Percentiles rank a stretch among this genome's conserved stretches.
Evolutionary conservation across 2,329 filamentous ascomycete genomes (phyloP).

Genomic region (Colletotrichum coccodes): DNA sequence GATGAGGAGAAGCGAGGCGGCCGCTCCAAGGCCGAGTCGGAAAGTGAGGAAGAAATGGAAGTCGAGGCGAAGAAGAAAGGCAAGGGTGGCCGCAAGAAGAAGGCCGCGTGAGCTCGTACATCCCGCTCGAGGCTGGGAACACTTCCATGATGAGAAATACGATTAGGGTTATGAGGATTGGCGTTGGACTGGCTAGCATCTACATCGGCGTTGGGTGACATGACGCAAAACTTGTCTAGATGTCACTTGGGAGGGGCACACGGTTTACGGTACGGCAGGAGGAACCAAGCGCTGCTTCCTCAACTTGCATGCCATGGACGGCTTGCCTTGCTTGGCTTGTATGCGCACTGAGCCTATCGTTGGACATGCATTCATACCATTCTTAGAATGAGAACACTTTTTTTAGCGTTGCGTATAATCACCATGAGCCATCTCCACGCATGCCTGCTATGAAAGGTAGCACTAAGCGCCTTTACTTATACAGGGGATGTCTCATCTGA

Average conservation of each 20-base stretch:
- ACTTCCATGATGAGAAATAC: slow-evolving; percentile 29
- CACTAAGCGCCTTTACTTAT: slow-evolving; percentile 4
- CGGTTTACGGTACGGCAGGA: slow-evolving; percentile 24
- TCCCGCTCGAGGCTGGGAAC: neutral
- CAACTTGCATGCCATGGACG: slow-evolving; percentile 26
- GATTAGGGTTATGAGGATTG: slow-evolving; percentile 33
- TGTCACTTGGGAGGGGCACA: slow-evolving; percentile 24
- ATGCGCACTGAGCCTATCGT: slow-evolving; percentile 20
- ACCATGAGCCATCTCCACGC: neutral
- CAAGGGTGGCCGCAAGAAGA: slow-evolving; percentile 61
- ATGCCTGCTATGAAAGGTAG: neutral
- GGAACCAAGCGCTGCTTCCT: slow-evolving; percentile 30
- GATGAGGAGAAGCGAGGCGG: slow-evolving; percentile 60
- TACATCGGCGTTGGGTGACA: slow-evolving; percentile 39
- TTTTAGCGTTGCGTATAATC: neutral
- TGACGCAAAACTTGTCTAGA: slow-evolving; percentile 21
- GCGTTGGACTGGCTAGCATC: slow-evolving; percentile 40
- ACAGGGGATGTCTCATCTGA: slow-evolving; percentile 12
- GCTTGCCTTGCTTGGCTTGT: slow-evolving; percentile 24
- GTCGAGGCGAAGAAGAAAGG: slow-evolving; percentile 59
- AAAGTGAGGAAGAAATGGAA: slow-evolving; percentile 61
- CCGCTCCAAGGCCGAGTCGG: slow-evolving; percentile 59
- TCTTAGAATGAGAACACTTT: slow-evolving; percentile 20
- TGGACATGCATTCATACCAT: slow-evolving; percentile 4
- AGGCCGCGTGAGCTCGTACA: slow-evolving; percentile 41